Evolutionary conservation across 305 asterid species (phyloP), one percentile per base, ranked within the genome.

Genomic region (Rubia tinctorum): DNA sequence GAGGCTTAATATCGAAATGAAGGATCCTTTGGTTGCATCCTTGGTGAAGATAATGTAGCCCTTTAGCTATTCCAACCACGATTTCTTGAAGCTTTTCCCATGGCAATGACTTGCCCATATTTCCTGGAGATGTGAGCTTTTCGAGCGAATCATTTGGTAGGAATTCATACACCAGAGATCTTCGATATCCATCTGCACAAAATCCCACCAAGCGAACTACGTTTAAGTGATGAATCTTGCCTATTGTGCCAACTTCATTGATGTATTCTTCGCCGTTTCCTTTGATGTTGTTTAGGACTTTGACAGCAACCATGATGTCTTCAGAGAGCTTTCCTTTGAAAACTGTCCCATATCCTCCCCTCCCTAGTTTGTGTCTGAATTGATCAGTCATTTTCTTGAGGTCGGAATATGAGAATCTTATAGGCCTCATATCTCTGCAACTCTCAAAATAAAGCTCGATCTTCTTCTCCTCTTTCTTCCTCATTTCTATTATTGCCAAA

Each of bases 261-360:
- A 85, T 81, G 77, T 88, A 89, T 25, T 84, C 93, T 73, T 85
- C 88, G 5, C 83, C 76, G 6, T 89, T 81, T n/a, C 96, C 94
- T 72, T 88, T 80, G 56, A 73, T 73, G 58, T 62, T 70, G 49
- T 68, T 68, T 8, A 80, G 77, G 18, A 80, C 83, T 71, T 80
- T 80, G 51, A 72, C 79, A 23, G 82, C 82, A 18, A 79, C 79
- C 49, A 71, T 78, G 74, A 89, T 76, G 60, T 86, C 85, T 71
- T 80, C 84, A 0, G 75, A 64, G 37, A 85, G 80, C 72, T 75
- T 85, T 64, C 96, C 96, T 74, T 81, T 84, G 69, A 83, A 84
- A 45, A 84, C 75, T 7, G 86, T 84, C 27, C 93, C 93, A 44
- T 77, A 88, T 18, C 95, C 95, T 71, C 93, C 93, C 7, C 79